Evolutionary conservation across 805 yeast genomes (phyloP), one percentile per base, ranked within the genome.

Genomic region (Huiozyma naganishii): DNA sequence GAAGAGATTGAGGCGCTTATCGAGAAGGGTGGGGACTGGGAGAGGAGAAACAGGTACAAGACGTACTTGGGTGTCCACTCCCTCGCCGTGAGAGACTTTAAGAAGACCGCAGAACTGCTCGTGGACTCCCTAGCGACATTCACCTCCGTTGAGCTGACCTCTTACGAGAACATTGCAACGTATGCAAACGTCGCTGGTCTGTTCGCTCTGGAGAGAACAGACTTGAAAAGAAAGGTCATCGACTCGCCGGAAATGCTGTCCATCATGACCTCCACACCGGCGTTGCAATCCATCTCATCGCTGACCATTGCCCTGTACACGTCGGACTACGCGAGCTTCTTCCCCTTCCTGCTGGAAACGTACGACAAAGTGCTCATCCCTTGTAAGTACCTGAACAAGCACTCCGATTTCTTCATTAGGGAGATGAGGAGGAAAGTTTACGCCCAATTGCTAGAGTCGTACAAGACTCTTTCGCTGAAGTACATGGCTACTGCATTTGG

Each of bases 11-110:
- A 83, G 57, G 58, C 68, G 27, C 73, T 86, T 61, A 87, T 92
- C 56, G 97, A 90, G 56, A 84, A 87, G 57, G 98, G 97, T 44
- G 98, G 98, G 49, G 98, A 92, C 64, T 92, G 98, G 98, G 98
- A 92, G 67, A 84, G 98, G 65, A 80, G 95, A 58, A 92, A 92
- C 68, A 71, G 96, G 53, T 87, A 77, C 71, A 92, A 92, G 69
- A 85, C 97, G 6, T 92, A 92, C 65, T 67, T 76, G 46, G 98
- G 98, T 23, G 72, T 92, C 40, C 85, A 86, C 61, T 68, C 76
- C 33, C 68, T 92, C 74, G 82, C 95, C 6, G 80, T 89, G 29
- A 79, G 98, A 58, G 79, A 86, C 54, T 92, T 92, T 57, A 70
- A 69, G 36, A 94, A 85, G 53, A 95, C 97, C 2, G 78, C 97